Conservation (phyloP, 2,329 filamentous ascomycete species). For the Botrytis sinoallii region DNA sequence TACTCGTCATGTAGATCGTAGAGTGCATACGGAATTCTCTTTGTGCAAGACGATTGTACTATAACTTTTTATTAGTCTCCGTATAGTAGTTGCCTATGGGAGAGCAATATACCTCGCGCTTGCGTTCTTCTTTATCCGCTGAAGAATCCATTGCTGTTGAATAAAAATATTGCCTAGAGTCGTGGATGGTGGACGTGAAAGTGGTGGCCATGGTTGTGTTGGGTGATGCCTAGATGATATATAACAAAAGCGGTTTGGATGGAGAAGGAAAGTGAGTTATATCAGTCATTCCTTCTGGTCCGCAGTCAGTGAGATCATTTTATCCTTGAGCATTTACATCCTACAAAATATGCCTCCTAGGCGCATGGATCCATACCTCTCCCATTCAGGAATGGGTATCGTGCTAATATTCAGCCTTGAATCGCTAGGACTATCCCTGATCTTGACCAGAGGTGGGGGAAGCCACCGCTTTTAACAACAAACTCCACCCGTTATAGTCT, state of each 20-base stretch:
- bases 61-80: slow-evolving; percentile 7
- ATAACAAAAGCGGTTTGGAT: slow-evolving; percentile 1
- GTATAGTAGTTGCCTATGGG: not conserved
- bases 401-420: slow-evolving; percentile 32
- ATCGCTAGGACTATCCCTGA: slow-evolving; percentile 22
- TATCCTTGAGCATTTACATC: slow-evolving; percentile 27
- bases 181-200: slow-evolving; percentile 25
- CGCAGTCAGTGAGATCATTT: slow-evolving; percentile 30
- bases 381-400: slow-evolving; percentile 23
- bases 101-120: slow-evolving; percentile 35
- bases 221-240: slow-evolving; percentile 18
- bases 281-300: slow-evolving; percentile 17
- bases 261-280: slow-evolving; percentile 18
- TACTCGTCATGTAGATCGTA: not conserved
- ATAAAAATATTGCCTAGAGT: slow-evolving; percentile 31
- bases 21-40: slow-evolving; percentile 43
- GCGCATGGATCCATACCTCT: slow-evolving; percentile 20
- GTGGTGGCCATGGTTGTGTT: slow-evolving; percentile 26
- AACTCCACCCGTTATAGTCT: slow-evolving; percentile 16
- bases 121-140: slow-evolving; percentile 39
- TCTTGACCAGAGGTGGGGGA: slow-evolving; percentile 8
- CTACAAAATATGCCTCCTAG: slow-evolving; percentile 17
- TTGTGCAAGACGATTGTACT: slow-evolving; percentile 45
- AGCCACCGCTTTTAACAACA: slow-evolving; percentile 1
- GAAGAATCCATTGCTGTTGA: slow-evolving; percentile 33